Conservation (phyloP, 2,329 filamentous ascomycete genomes). For the Pseudonectria buxi region DNA sequence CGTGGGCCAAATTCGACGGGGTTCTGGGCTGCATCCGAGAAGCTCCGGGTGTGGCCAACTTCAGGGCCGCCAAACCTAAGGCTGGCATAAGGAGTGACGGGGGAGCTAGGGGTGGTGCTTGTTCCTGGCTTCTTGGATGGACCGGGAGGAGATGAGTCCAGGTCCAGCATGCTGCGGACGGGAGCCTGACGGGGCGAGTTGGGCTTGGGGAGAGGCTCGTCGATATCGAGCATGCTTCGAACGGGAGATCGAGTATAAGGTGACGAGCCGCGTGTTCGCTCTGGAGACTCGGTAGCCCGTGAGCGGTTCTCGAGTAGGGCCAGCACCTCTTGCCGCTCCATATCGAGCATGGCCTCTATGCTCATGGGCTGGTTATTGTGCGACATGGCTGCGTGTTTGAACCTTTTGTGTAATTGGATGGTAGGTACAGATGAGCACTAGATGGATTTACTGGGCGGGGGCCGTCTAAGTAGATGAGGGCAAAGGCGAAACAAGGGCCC, state of each 20-base stretch:
- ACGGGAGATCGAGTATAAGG: slow-evolving; percentile 59
- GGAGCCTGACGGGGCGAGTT: background rate
- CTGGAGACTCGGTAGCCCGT: slow-evolving; percentile 25
- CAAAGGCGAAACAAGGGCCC: too few relatives aligned
- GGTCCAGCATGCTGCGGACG: slow-evolving; percentile 48
- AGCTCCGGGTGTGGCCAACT: slow-evolving; percentile 36
- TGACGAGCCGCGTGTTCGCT: slow-evolving; percentile 42
- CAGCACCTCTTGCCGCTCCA: slow-evolving; percentile 69
- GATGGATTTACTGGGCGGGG: background rate
- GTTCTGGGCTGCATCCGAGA: slow-evolving; percentile 46
- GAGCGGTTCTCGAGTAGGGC: slow-evolving; percentile 55
- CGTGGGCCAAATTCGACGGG: slow-evolving; percentile 40
- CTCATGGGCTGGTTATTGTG: slow-evolving; percentile 51
- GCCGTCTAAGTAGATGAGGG: too few relatives aligned
- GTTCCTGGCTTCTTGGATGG: slow-evolving; percentile 20
- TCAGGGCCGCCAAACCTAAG: background rate
- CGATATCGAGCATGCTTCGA: slow-evolving; percentile 60
- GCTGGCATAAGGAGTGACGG: slow-evolving; percentile 18
- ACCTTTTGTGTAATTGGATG: slow-evolving; percentile 1
- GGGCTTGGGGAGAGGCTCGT: slow-evolving; percentile 27
- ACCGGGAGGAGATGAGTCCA: slow-evolving; percentile 30
- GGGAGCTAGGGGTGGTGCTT: slow-evolving; percentile 29
- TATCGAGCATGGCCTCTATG: slow-evolving; percentile 68
- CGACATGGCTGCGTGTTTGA: slow-evolving; percentile 23
- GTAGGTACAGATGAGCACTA: background rate